Evolutionary conservation across 2,329 filamentous ascomycete species (phyloP), one percentile per base, ranked within the genome.

Genomic region (Verticillium nubilum): DNA sequence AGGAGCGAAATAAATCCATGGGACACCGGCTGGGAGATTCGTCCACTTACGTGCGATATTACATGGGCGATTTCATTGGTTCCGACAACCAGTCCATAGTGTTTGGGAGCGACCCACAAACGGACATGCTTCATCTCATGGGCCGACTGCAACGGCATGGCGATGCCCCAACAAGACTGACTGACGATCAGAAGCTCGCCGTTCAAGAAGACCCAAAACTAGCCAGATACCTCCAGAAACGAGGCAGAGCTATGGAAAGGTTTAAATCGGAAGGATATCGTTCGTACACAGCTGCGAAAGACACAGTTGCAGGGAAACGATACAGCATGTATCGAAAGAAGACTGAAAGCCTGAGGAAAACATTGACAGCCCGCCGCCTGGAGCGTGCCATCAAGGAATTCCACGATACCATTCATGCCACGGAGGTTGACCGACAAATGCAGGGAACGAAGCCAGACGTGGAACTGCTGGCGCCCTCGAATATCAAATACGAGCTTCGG

Each of bases 401-500:
- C 52, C 57, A 67, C 57, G 55, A 63, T 35, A 66, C 60, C 17
- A 58, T 68, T 37, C 31, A 68, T 53, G 59, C 54, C 28, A 52
- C 60, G 15, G 60, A 68, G 52, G 63, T 67, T 23, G 59, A 65
- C 61, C 56, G 58, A 54, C 61, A 68, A 58, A 50, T 67, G 26
- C 42, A 60, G 50, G 64, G 64, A 12, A 65, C 67, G 33, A 59
- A 47, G 42, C 65, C 65, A 31, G 29, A 58, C 42, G 42, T 35
- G 27, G 61, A 66, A n/a, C 42, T 66, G 13, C 59, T 68, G 42
- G 61, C 59, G 23, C 60, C 58, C 28, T 56, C 62, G n/a, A 60
- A 57, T 23, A 61, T 64, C 59, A 54, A 64, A 57, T 68, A 68
- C 56, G 54, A 68, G 61, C 63, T 67, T 33, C 28, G 60, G 52